Base-by-base conservation (phyloP, 108 stramenopile species). In the Aurantiochytrium sp. region DNA sequence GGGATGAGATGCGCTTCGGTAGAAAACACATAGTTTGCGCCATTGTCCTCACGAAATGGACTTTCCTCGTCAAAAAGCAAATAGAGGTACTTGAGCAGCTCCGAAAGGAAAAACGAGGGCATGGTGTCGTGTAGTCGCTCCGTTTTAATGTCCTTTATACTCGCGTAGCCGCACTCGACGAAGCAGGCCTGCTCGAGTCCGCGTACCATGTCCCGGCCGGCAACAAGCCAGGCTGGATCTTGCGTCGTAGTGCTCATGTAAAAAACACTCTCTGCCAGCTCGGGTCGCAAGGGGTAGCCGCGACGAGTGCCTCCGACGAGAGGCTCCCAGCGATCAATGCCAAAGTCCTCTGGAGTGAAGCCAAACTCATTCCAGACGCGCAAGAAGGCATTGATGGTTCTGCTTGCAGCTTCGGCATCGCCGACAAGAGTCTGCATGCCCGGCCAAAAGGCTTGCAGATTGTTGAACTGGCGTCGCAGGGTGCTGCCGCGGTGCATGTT, bases 391-490 rank as follows among this genome's bases (percentile, higher is more conserved):
- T 97, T 97, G 5, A 96, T 59, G 23, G 96, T 92, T 83, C 94
- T 91, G 4, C 96, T 94, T 2, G 97, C 95, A 16, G 96, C 94
- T 16, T 88, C 71, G 5, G 95, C 60, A 59, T 97, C 96, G 6
- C 98, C 98, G 4, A 97, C 69, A 25, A 96, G 91, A 8, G 95
- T 91, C 90, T 98, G 97, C 94, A 98, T 90, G 8, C 98, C 98
- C 0, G 98, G 98, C 90, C 96, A 97, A 91, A 98, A 98, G 10
- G 97, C 96, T 94, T 96, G 96, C n/a, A 98, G 91, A 45, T 95
- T 94, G 88, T 98, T 97, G 89, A 98, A 95, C 0, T 5, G 72
- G 16, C 90, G 64, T 4, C 73, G 58, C 35, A n/a, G 90, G 4
- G 87, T 3, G 8, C 25, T 45, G 88, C 96, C 97, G 21, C 47